Conservation (phyloP, 768 basidiomycete genomes). For the Coprinellus aureogranulatus region DNA sequence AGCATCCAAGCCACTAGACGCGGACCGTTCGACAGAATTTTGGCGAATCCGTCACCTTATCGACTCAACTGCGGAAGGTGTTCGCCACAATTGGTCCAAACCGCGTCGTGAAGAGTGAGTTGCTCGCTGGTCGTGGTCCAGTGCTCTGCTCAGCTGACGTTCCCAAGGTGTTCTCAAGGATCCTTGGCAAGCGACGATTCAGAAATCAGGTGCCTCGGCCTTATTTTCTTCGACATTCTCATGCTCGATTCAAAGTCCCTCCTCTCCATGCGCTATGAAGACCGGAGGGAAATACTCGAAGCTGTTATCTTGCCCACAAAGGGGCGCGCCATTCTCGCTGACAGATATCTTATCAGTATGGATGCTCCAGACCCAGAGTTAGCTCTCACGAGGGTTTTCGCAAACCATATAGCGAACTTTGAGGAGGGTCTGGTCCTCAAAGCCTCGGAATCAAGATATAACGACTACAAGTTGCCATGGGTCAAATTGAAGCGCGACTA, state of each 20-base stretch:
- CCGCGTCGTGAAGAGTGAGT: constrained; percentile 15
- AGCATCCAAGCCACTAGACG: not conserved
- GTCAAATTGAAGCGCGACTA: constrained; percentile 90
- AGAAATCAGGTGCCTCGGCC: constrained; percentile 57
- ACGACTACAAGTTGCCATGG: constrained; percentile 67
- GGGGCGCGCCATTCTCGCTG: constrained; percentile 64
- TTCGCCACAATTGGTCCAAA: constrained; percentile 22
- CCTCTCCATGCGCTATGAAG: constrained; percentile 51
- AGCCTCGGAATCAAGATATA: constrained; percentile 64
- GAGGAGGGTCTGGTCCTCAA: constrained; percentile 81
- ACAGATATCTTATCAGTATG: constrained; percentile 49
- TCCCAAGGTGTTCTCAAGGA: constrained; percentile 25
- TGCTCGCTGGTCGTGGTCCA: too few species aligned
- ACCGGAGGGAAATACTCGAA: constrained; percentile 64
- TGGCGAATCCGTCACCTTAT: constrained; percentile 69
- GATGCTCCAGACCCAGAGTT: constrained; percentile 13
- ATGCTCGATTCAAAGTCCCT: constrained; percentile 62
- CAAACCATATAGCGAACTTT: constrained; percentile 45
- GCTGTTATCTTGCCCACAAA: constrained; percentile 47
- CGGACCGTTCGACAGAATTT: constrained; percentile 51
- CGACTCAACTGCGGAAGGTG: constrained; percentile 54
- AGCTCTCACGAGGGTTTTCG: constrained; percentile 45
- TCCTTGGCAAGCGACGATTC: constrained; percentile 34
- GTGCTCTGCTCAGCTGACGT: too few species aligned
- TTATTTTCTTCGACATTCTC: constrained; percentile 88